Conservation (phyloP, 1,284 basidiomycete genomes). For the Marasmius tenuissimus region DNA sequence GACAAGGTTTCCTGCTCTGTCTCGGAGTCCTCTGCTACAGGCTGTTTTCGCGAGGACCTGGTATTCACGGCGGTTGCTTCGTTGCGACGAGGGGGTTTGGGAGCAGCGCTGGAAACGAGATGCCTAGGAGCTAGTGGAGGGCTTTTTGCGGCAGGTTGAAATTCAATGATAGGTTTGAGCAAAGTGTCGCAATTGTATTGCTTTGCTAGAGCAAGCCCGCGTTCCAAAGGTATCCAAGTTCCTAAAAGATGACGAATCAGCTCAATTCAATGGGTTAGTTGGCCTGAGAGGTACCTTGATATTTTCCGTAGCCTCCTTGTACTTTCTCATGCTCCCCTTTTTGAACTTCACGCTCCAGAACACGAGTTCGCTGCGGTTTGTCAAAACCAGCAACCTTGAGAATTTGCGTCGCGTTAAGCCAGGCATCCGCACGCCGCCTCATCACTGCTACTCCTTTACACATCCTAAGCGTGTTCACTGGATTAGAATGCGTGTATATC, state of each 20-base stretch:
- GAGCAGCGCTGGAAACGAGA: conserved; percentile 66
- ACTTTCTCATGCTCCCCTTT: conserved; percentile 99
- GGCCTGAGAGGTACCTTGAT: conserved; percentile 72
- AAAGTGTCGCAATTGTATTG: conserved; percentile 92
- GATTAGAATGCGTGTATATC: conserved; percentile 32
- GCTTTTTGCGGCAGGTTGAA: conserved; percentile 87
- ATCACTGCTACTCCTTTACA: conserved; percentile 96
- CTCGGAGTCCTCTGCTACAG: conserved; percentile 36
- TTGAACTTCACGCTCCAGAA: conserved; percentile 97
- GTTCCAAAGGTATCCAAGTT: conserved; percentile 97
- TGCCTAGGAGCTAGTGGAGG: conserved; percentile 98
- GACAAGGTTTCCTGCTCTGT: conserved; percentile 64
- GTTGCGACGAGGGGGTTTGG: conserved; percentile 52
- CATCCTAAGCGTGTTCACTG: conserved; percentile 63
- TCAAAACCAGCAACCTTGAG: conserved; percentile 99
- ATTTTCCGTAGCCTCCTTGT: conserved; percentile 99
- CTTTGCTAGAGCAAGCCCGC: conserved; percentile 83
- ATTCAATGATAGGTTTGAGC: conserved; percentile 95
- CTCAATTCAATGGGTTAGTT: conserved; percentile 9
- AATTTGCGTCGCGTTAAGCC: conserved; percentile 99
- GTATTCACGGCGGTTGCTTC: conserved; percentile 43
- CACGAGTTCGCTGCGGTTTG: conserved; percentile 97
- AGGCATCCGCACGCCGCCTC: conserved; percentile 93
- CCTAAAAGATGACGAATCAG: conserved; percentile 49
- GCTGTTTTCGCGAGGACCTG: conserved; percentile 55